Evolutionary conservation across 768 basidiomycete genomes (phyloP).

Genomic region (Auriscalpium vulgare): DNA sequence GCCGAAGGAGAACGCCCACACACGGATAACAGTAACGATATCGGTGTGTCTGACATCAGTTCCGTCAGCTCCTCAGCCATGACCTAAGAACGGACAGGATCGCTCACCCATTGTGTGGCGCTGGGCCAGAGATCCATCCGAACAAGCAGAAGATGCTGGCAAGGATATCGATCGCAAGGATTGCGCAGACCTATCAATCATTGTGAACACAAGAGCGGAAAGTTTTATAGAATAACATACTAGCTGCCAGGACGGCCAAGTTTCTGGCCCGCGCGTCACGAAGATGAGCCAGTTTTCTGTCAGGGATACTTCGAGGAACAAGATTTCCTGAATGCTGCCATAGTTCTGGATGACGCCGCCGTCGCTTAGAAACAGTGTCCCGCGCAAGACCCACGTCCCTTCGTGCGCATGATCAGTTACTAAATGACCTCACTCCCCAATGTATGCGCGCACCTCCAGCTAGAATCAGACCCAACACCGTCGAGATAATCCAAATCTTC

Average conservation of each 20-base stretch:
- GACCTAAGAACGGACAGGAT: not conserved
- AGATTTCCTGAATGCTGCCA: slow-evolving; percentile 35
- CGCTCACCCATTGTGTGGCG: slow-evolving; percentile 21
- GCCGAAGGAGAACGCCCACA: slow-evolving; percentile 34
- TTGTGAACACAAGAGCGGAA: not conserved
- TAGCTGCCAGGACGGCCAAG: slow-evolving; percentile 34
- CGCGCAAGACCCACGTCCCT: slow-evolving; percentile 40
- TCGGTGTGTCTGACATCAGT: slow-evolving; percentile 21
- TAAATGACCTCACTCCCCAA: not conserved
- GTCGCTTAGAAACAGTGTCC: slow-evolving; percentile 29
- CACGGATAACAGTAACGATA: slow-evolving; percentile 33
- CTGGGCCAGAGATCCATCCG: slow-evolving; percentile 35
- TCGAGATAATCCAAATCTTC: slow-evolving; percentile 39
- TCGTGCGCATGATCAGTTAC: slow-evolving; percentile 27
- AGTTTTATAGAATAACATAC: not conserved
- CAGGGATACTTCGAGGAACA: slow-evolving; percentile 41
- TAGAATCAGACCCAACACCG: slow-evolving; percentile 25
- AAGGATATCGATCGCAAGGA: slow-evolving; percentile 33
- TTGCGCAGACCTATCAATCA: slow-evolving; percentile 21
- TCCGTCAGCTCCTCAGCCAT: not conserved
- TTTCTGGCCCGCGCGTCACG: slow-evolving; percentile 26
- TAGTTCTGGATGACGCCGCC: slow-evolving; percentile 40
- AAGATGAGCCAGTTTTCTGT: slow-evolving; percentile 30
- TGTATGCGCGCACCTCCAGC: not conserved
- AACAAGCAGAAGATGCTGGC: slow-evolving; percentile 32